These are phyloP conservation scores for Debaryomyces sp. DNA, from an alignment of 1,139 yeast species.

Conservation along the genomic window DNA sequence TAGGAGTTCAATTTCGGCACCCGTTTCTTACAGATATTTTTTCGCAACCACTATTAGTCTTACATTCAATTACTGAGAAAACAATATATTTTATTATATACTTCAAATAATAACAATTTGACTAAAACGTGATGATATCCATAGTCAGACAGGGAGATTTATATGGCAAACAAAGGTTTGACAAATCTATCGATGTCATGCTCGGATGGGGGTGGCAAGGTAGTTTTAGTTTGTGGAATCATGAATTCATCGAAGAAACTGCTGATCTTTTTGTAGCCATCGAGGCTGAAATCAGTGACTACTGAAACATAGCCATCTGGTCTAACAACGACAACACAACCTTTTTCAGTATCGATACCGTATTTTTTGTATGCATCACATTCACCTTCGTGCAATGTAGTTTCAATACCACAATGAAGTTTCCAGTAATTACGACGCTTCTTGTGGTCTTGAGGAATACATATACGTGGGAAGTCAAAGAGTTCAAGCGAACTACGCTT, in stretches of 20 bases:
- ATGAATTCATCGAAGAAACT: slow-evolving; percentile 23
- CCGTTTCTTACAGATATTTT: not conserved
- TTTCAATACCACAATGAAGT: slow-evolving; percentile 26
- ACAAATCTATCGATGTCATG: slow-evolving; percentile 1
- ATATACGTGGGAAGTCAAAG: slow-evolving; percentile 29
- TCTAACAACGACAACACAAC: slow-evolving; percentile 29
- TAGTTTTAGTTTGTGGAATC: slow-evolving; percentile 19
- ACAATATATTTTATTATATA: not conserved
- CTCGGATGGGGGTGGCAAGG: not conserved
- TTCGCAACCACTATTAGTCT: not conserved
- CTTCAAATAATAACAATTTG: not conserved
- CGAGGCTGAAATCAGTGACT: slow-evolving; percentile 18
- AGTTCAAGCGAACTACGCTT: slow-evolving; percentile 23
- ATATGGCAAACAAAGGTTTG: slow-evolving; percentile 1
- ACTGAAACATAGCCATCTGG: slow-evolving; percentile 39
- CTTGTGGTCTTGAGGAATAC: slow-evolving; percentile 27
- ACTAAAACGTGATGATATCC: not conserved
- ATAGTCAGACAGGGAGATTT: not conserved
- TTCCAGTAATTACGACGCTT: slow-evolving; percentile 34
- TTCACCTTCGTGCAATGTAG: slow-evolving; percentile 23
- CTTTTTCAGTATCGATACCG: slow-evolving; percentile 26
- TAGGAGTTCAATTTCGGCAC: not conserved
- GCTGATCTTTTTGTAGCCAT: slow-evolving; percentile 23
- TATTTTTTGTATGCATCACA: slow-evolving; percentile 25
- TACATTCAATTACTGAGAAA: not conserved